Conservation (phyloP, 345 rosid species). For the Luvunga scandens region DNA sequence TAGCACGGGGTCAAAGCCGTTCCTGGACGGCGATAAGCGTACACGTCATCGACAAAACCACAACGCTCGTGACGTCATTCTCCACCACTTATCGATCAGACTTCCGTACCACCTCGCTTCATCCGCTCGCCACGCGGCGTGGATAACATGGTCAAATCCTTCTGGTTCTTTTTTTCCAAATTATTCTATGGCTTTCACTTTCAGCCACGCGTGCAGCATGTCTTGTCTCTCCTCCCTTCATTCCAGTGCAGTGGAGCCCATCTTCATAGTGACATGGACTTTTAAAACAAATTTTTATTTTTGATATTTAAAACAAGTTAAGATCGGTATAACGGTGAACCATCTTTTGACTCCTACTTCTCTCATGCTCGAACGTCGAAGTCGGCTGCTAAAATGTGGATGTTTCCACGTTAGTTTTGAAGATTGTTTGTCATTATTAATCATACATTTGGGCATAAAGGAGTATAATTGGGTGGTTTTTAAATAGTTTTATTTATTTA, state of each 20-base stretch:
- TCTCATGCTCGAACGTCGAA: too few species aligned
- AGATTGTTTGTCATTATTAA: too few species aligned
- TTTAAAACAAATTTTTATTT: too few species aligned
- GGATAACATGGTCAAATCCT: slow-evolving; percentile 9
- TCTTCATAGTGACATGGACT: too few species aligned
- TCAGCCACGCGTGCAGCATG: slow-evolving; percentile 14
- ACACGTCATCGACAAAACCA: slow-evolving; percentile 22
- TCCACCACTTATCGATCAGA: background rate
- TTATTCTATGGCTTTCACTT: background rate
- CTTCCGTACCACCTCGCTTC: background rate
- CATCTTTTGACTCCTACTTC: too few species aligned
- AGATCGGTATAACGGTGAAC: fast-evolving
- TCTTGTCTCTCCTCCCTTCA: background rate
- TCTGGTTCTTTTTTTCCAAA: slow-evolving; percentile 9
- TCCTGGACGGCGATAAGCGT: slow-evolving; percentile 19
- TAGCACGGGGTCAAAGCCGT: slow-evolving; percentile 9
- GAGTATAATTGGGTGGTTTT: too few species aligned
- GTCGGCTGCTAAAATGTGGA: too few species aligned
- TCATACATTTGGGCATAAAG: fast-evolving
- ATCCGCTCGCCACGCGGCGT: slow-evolving; percentile 7
- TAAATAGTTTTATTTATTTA: too few species aligned
- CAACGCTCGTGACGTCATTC: background rate
- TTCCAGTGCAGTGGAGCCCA: background rate
- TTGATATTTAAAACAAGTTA: too few species aligned
- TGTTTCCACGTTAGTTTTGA: background rate